Evolutionary conservation across 495 filamentous ascomycete species (phyloP).

Genomic region (Neurospora intermedia): DNA sequence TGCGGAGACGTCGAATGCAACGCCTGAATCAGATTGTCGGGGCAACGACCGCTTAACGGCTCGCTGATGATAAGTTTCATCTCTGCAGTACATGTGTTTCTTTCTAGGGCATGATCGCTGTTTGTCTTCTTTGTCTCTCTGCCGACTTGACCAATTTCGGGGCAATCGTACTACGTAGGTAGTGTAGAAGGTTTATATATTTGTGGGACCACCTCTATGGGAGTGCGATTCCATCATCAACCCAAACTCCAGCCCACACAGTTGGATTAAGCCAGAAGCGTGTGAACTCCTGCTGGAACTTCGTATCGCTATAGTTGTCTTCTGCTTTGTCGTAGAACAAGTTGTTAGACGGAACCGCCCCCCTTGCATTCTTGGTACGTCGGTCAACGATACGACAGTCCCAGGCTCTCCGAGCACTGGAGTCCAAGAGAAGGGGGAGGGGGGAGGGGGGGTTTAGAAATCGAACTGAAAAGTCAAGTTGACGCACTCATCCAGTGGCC

Average conservation of each 20-base stretch:
- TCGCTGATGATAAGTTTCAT: neutral
- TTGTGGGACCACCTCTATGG: neutral
- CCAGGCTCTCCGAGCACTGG: neutral
- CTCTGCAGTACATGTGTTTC: neutral
- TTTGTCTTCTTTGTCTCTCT: neutral
- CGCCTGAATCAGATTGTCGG: neutral
- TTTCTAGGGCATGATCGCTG: neutral
- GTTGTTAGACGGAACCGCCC: neutral
- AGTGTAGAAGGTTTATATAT: neutral
- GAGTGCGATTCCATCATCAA: neutral
- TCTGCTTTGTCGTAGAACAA: neutral
- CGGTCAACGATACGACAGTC: neutral
- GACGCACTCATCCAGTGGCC: neutral
- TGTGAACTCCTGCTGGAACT: neutral
- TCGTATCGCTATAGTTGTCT: neutral
- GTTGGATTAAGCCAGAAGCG: neutral
- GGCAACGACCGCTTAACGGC: neutral
- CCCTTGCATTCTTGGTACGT: neutral
- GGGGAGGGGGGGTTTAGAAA: neutral
- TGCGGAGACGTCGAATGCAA: neutral
- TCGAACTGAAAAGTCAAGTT: neutral
- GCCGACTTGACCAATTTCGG: neutral
- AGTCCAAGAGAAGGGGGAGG: neutral
- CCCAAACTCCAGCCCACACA: neutral
- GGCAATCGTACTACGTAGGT: neutral